Evolutionary conservation across 1,284 basidiomycete genomes (phyloP), one percentile per base, ranked within the genome.

Genomic region (Irpex rosettiformis): DNA sequence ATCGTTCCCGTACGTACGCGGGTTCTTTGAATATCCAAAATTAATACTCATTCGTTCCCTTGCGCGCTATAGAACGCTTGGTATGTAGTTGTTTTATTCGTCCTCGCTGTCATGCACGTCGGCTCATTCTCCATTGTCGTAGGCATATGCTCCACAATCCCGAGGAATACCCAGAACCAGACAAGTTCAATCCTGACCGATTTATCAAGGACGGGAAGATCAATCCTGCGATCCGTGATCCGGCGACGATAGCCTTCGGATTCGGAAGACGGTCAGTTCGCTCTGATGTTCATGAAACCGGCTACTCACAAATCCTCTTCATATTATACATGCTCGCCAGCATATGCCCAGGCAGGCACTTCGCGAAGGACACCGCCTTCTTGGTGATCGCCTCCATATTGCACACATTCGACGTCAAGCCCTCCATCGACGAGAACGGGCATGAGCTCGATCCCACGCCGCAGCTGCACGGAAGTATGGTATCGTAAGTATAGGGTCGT

Each of bases 321-420:
- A n/a, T n/a, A n/a, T n/a, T n/a, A n/a, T n/a, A n/a, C n/a, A 7
- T 21, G 13, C 10, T 21, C 21, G 10, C 10, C 18, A 47, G 78
- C n/a, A 73, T 78, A 24, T 79, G 76, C 56, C 76, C 77, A 0
- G 76, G 77, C 1, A 70, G 72, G 68, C 71, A 78, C 56, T 67
- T 79, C 21, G 77, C 73, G 0, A 62, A 64, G 33, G 76, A 75
- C 58, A 75, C 73, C 1, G 37, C 76, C 6, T 75, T 72, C 53
- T 75, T 79, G 58, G 72, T 72, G 60, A 64, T 77, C 21, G 69
- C 74, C 0, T 68, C 73, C 2, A 70, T 78, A 3, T 64, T 75
- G 0, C 75, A 75, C 72, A 72, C 67, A 0, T 76, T 76, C 56
- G 67, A 75, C 53, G 72, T 76, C 37, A 58, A 64, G 18, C 72